Conservation (phyloP, 2,329 filamentous ascomycete genomes). For the Colletotrichum sp. region DNA sequence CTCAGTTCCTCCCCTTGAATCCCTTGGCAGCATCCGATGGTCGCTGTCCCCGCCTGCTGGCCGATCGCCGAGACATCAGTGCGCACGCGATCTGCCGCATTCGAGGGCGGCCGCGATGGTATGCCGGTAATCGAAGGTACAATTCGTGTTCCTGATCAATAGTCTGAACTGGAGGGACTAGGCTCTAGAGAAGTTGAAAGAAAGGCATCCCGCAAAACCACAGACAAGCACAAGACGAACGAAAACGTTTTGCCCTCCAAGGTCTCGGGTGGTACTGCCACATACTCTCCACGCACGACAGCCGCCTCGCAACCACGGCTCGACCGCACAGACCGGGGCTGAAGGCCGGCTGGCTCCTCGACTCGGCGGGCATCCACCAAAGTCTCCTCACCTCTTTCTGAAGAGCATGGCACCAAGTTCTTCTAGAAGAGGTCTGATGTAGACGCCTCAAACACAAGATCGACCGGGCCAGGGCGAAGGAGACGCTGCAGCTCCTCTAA, state of each 20-base stretch:
- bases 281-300: background rate
- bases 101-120: background rate
- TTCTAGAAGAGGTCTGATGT: conserved; percentile 16
- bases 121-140: background rate
- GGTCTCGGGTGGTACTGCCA: background rate
- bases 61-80: background rate
- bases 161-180: background rate
- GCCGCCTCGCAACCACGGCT: background rate
- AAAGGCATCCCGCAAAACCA: background rate
- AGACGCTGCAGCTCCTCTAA: background rate
- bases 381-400: background rate
- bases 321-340: background rate
- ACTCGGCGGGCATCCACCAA: background rate
- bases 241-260: background rate
- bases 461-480: conserved; percentile 2
- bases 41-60: background rate
- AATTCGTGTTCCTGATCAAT: background rate
- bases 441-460: conserved; percentile 6
- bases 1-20: background rate
- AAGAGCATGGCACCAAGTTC: background rate
- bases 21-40: background rate
- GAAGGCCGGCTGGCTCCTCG: background rate
- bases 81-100: background rate
- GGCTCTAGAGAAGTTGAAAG: background rate
- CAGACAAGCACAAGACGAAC: background rate